Evolutionary conservation across 768 basidiomycete genomes (phyloP), one percentile per base, ranked within the genome.

Genomic region (Jaapia argillacea): DNA sequence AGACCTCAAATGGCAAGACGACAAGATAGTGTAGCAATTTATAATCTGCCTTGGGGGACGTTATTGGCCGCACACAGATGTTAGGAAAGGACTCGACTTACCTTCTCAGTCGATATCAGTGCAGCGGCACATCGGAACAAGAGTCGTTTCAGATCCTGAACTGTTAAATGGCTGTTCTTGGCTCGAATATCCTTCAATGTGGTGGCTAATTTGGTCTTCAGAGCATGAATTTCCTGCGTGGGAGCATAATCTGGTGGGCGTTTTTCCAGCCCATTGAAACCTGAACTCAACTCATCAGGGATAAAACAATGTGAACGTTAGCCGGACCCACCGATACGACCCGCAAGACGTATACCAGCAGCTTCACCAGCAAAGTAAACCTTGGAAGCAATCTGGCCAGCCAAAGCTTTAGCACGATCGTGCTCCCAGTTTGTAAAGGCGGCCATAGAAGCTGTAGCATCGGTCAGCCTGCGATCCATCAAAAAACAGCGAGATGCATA

Each of bases 341-440:
- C 75, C 6, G 85, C 81, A 20, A 91, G 62, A 6, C 81, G 72
- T 39, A 89, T 70, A 25, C 91, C 91, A 26, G 82, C 85, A 5
- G 79, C 79, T 60, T 97, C 91, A 22, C 92, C 92, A 18, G 77
- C 71, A 54, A 80, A 97, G 58, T 90, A 91, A n/a, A 81, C 81
- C 57, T 94, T 94, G 31, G 85, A 83, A 0, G 90, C 84, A 44
- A 96, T 77, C 55, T 97, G 88, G 49, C 82, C 86, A 0, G 86
- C 72, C 35, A 98, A 70, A 1, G 75, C 68, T 57, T 87, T 88
- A 6, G 93, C 76, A 18, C 80, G 77, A 58, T 99, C 94, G 3
- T 81, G 74, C 49, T 80, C 79, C 74, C 81, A 81, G 41, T 66
- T 70, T 0, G 75, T 74, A 26, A 80, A 58, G 1, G 64, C 57